Percentiles rank a stretch among this genome's conserved stretches.
These are phyloP conservation scores for Cyanidium caldarium DNA, from an alignment of 23 red algal genomes.

Conservation along the genomic window DNA sequence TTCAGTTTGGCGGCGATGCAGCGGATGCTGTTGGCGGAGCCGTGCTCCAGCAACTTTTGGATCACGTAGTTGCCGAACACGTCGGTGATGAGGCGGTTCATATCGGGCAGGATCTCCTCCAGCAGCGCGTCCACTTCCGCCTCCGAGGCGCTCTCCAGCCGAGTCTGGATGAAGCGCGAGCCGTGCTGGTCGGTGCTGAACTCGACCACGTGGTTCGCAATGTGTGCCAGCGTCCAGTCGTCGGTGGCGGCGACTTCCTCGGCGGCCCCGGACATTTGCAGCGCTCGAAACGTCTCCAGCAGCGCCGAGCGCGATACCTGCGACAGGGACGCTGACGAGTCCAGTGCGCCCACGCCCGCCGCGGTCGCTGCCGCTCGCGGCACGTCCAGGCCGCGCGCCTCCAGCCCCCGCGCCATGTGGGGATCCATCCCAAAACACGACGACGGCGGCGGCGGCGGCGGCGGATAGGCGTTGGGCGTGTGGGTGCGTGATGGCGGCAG, in stretches of 20 bases:
- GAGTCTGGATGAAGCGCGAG: constrained; percentile 94
- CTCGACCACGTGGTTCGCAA: constrained; percentile 78
- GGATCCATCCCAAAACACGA: too few relatives aligned
- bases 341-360: too few relatives aligned
- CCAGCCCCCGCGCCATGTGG: too few relatives aligned
- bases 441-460: too few relatives aligned
- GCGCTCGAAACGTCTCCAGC: background rate
- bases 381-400: too few relatives aligned
- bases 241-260: background rate
- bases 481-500: too few relatives aligned
- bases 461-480: too few relatives aligned
- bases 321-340: too few relatives aligned
- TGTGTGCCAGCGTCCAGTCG: constrained; percentile 66
- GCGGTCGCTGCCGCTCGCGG: too few relatives aligned
- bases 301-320: background rate
- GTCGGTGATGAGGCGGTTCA: constrained; percentile 77
- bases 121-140: constrained; percentile 46
- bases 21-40: constrained; percentile 31
- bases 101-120: constrained; percentile 40
- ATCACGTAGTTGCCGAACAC: constrained; percentile 99
- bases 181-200: constrained; percentile 98
- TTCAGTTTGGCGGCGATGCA: constrained; percentile 54
- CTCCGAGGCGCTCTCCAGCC: constrained; percentile 40
- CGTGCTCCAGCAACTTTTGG: constrained; percentile 80
- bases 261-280: background rate